Evolutionary conservation across 1,139 yeast species (phyloP).

Genomic region (Blastobotrys raffinosifermentans): DNA sequence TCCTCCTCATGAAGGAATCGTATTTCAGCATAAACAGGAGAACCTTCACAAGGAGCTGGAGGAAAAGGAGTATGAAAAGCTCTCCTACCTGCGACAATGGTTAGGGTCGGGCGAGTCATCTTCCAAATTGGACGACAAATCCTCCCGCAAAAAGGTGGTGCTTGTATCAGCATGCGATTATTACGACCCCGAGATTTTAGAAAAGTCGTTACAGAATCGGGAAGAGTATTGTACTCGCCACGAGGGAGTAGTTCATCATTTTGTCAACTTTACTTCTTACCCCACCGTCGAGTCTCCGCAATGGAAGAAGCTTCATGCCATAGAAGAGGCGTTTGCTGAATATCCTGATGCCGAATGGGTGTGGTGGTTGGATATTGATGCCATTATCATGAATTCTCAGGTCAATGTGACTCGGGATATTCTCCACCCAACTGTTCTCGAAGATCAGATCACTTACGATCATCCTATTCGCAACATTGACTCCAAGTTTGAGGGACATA

Average conservation of each 20-base stretch:
- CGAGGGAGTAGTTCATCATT: conserved; percentile 27
- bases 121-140: neutral
- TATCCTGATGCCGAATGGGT: conserved; percentile 31
- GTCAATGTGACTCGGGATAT: conserved; percentile 21
- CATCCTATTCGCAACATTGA: conserved; percentile 21
- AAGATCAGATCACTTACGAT: conserved; percentile 22
- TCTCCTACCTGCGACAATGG: neutral
- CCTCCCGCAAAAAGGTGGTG: conserved; percentile 18
- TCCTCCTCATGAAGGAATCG: no score
- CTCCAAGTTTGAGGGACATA: conserved; percentile 20
- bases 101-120: neutral
- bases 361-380: conserved; percentile 31
- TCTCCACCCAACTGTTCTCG: conserved; percentile 25
- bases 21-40: neutral
- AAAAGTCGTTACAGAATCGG: conserved; percentile 28
- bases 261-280: conserved; percentile 25
- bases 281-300: conserved; percentile 14
- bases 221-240: conserved; percentile 30
- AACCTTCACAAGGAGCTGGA: neutral
- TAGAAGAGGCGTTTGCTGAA: conserved; percentile 23
- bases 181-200: conserved; percentile 21
- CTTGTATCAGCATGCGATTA: conserved; percentile 30
- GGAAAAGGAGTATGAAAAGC: neutral
- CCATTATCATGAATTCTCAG: conserved; percentile 18
- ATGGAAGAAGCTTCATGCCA: conserved; percentile 30